Evolutionary conservation across 371 early-diverging fungal genomes (phyloP).

Genomic region (Nematocida sp.): DNA sequence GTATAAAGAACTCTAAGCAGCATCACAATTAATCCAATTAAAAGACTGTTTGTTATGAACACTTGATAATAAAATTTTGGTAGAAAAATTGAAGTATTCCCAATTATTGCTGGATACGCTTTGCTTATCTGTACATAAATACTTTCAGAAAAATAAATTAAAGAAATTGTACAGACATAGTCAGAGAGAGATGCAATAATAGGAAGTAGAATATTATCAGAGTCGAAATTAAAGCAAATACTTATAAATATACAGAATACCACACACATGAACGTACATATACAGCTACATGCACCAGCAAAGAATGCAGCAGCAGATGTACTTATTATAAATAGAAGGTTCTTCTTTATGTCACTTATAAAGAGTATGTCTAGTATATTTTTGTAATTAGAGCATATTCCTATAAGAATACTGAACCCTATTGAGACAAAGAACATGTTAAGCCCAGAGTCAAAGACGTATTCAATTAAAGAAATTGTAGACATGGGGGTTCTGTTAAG

Average conservation of each 20-base stretch:
- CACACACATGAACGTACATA: slow-evolving; percentile 63
- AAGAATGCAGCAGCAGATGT: slow-evolving; percentile 58
- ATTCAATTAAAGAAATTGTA: slow-evolving; percentile 23
- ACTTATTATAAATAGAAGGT: not conserved
- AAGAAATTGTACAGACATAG: slow-evolving; percentile 52
- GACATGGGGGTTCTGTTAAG: not conserved
- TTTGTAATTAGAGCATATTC: slow-evolving; percentile 56
- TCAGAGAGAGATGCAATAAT: slow-evolving; percentile 65
- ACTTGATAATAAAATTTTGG: not conserved
- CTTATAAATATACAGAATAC: slow-evolving; percentile 57
- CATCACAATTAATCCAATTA: not conserved
- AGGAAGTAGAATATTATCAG: slow-evolving; percentile 69
- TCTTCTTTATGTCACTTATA: not conserved
- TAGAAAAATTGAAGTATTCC: not conserved
- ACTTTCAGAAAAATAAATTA: slow-evolving; percentile 58
- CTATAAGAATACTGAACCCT: slow-evolving; percentile 63
- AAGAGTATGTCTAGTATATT: slow-evolving; percentile 27
- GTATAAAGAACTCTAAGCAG: slow-evolving; percentile 22
- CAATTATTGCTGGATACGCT: not conserved
- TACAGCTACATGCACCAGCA: slow-evolving; percentile 60
- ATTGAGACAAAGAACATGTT: slow-evolving; percentile 64
- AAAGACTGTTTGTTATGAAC: slow-evolving; percentile 35
- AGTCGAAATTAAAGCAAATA: slow-evolving; percentile 56
- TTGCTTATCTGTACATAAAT: not conserved
- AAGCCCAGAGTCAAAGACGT: slow-evolving; percentile 66